Percentiles rank a stretch among this genome's conserved stretches.
phyloP scores from a whole-genome alignment of 176 grass and related monocot species.

The Bonia amplexicaulis region DNA sequence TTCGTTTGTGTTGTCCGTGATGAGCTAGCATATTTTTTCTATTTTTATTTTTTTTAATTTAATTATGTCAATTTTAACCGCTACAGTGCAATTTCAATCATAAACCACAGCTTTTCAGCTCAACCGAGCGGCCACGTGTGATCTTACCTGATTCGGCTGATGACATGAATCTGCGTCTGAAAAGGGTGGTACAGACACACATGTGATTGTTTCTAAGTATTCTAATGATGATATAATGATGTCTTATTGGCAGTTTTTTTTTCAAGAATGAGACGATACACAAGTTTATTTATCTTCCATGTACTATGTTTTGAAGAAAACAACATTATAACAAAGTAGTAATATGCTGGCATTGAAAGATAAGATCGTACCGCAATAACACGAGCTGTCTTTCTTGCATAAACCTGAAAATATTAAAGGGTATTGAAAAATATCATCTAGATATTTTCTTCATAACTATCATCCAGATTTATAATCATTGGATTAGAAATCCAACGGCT shows the following conservation, averaged over 20 bases:
- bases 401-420: no score
- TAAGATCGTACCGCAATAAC: not conserved
- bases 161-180: not conserved
- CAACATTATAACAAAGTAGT: not conserved
- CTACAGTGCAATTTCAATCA: no score
- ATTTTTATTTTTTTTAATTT: no score
- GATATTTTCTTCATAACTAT: no score
- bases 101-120: no score
- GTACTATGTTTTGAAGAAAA: not conserved
- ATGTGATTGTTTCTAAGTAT: not conserved
- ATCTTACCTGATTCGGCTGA: not conserved
- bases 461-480: no score
- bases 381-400: not conserved
- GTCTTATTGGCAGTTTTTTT: not conserved
- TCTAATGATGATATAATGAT: not conserved
- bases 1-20: no score
- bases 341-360: not conserved
- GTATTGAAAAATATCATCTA: no score
- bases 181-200: not conserved
- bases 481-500: no score
- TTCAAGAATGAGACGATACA: not conserved
- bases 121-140: no score
- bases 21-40: no score
- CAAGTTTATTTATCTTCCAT: not conserved
- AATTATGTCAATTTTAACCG: no score